Conservation (phyloP, 2,329 filamentous ascomycete species). For the Arthrobotrys pseudoclavata region DNA sequence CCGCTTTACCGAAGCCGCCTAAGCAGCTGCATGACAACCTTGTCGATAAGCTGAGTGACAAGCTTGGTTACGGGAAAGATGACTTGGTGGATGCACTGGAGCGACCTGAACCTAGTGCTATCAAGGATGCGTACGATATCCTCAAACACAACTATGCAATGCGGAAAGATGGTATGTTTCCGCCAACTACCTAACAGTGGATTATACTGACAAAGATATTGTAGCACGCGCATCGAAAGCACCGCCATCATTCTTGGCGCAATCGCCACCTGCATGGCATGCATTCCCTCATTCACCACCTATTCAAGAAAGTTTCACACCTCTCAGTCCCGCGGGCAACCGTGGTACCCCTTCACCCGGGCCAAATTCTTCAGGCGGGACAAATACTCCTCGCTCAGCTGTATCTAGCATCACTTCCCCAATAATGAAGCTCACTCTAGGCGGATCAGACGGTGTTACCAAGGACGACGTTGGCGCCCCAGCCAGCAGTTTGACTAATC, state of each 20-base stretch:
- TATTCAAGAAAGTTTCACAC: conserved; percentile 50
- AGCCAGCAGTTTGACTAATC: conserved; percentile 69
- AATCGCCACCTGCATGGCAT: conserved; percentile 72
- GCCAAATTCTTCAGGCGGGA: conserved; percentile 32
- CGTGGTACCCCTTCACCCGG: conserved; percentile 52
- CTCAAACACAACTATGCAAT: conserved; percentile 98
- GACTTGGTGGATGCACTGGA: conserved; percentile 95
- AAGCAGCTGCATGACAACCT: conserved; percentile 93
- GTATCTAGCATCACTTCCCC: conserved; percentile 51
- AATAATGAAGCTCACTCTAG: conserved; percentile 47
- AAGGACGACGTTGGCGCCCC: conserved; percentile 58
- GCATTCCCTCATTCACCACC: conserved; percentile 63
- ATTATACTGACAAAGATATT: conserved; percentile 5
- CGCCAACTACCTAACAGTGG: not conserved
- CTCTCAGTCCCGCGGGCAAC: conserved; percentile 25
- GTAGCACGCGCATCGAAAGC: conserved; percentile 72
- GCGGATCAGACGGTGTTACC: conserved; percentile 45
- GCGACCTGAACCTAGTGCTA: conserved; percentile 92
- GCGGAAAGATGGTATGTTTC: conserved; percentile 86
- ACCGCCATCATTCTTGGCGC: conserved; percentile 71
- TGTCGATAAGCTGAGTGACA: conserved; percentile 94
- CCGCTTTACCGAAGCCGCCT: conserved; percentile 81
- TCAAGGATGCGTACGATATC: conserved; percentile 99
- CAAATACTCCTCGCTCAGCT: conserved; percentile 40
- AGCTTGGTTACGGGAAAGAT: conserved; percentile 95